A percentile compares a stretch with the other conserved stretches of the same genome.
These are phyloP conservation scores for Nannochloropsis salina DNA, from an alignment of 108 stramenopile species.

Conservation along the genomic window DNA sequence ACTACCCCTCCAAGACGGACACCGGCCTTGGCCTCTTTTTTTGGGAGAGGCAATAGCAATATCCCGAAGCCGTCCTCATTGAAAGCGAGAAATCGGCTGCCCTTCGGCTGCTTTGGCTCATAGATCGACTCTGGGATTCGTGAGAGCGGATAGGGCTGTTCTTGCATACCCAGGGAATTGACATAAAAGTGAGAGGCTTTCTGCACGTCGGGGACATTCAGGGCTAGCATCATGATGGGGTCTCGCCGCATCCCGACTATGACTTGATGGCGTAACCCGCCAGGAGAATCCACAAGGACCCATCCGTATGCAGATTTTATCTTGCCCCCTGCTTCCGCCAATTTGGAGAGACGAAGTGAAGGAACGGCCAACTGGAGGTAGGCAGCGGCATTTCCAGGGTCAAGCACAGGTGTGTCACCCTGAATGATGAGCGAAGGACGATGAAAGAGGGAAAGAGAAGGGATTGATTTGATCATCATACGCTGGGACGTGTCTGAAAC, in stretches of 20 bases:
- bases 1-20: slow-evolving; percentile 36
- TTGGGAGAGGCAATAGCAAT: slow-evolving; percentile 34
- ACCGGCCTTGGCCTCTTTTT: slow-evolving; percentile 20
- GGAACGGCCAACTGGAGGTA: slow-evolving; percentile 45
- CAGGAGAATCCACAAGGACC: slow-evolving; percentile 32
- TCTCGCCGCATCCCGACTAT: slow-evolving; percentile 39
- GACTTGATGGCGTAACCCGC: slow-evolving; percentile 35
- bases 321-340: slow-evolving; percentile 35
- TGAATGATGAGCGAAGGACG: neutral
- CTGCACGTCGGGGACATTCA: slow-evolving; percentile 41
- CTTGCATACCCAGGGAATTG: slow-evolving; percentile 36
- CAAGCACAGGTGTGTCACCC: slow-evolving; percentile 18
- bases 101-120: slow-evolving; percentile 45
- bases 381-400: slow-evolving; percentile 45
- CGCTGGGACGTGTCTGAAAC: too few species aligned
- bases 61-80: slow-evolving; percentile 38
- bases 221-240: slow-evolving; percentile 45
- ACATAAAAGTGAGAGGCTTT: slow-evolving; percentile 37
- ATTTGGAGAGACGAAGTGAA: slow-evolving; percentile 32
- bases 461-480: neutral
- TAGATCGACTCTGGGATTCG: slow-evolving; percentile 28
- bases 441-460: neutral
- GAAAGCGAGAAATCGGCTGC: slow-evolving; percentile 43
- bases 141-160: slow-evolving; percentile 37
- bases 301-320: slow-evolving; percentile 38